Conservation (phyloP, 495 filamentous ascomycete genomes). For the Cercophora sp. region DNA sequence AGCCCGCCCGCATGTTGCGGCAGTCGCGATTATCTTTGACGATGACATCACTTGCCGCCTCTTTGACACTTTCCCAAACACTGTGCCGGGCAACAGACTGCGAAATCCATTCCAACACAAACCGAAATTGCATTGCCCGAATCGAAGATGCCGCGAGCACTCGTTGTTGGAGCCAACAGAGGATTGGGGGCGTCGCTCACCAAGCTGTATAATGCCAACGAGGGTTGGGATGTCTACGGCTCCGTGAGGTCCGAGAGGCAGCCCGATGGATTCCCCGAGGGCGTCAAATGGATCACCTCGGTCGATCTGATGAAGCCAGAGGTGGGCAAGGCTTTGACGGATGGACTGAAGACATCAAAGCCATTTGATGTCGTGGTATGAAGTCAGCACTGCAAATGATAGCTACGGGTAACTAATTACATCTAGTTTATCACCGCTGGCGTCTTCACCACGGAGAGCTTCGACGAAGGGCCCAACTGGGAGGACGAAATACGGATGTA, state of each 20-base stretch:
- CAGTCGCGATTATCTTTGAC: background rate
- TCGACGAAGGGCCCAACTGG: slow-evolving; percentile 58
- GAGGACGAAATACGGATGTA: slow-evolving; percentile 68
- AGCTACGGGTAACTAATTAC: too few species aligned
- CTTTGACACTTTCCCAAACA: background rate
- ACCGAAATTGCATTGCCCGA: too few species aligned
- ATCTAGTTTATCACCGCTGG: slow-evolving; percentile 59
- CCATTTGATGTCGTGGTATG: slow-evolving; percentile 48
- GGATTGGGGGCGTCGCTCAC: slow-evolving; percentile 62
- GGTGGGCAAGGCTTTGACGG: slow-evolving; percentile 40
- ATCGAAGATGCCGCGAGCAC: slow-evolving; percentile 32
- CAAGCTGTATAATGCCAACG: slow-evolving; percentile 51
- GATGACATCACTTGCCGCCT: background rate
- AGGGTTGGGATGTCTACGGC: slow-evolving; percentile 52
- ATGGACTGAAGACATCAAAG: slow-evolving; percentile 39
- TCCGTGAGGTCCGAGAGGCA: slow-evolving; percentile 49
- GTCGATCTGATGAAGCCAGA: slow-evolving; percentile 39
- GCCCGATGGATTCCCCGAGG: slow-evolving; percentile 27
- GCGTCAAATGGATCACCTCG: slow-evolving; percentile 27
- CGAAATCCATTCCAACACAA: background rate
- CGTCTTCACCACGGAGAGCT: slow-evolving; percentile 60
- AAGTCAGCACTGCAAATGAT: too few species aligned
- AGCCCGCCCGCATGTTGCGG: background rate
- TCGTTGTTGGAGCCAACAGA: slow-evolving; percentile 64
- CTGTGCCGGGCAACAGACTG: background rate